Base-by-base conservation (phyloP, 345 rosid genomes). In the Pistacia vera region DNA sequence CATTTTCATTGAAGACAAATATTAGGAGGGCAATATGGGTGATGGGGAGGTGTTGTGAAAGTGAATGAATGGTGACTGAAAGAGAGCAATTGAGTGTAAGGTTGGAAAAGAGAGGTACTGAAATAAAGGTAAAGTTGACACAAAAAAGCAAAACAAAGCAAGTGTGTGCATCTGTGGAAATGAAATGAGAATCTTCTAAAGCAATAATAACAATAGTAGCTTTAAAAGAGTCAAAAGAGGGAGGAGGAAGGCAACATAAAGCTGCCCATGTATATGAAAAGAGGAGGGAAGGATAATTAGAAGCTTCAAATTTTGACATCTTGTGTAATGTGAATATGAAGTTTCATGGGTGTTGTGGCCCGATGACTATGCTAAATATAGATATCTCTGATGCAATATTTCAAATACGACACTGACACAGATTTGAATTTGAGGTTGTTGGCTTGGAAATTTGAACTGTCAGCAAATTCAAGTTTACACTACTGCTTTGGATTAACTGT, bases 111-210 rank as follows among this genome's bases (percentile, higher is more conserved):
- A 71, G 57, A 11, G 60, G 38, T 54, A 54, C 46, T 41, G 46
- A 54, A 13, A 54, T 62, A 63, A 62, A 63, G 59, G 25, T 28
- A 14, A 33, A 62, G 46, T 16, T 54, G 36, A 8, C 6, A 0
- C 38, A 68, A 8, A 69, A 13, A 57, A 7, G 41, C 57, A 65
- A 12, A 20, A 60, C 66, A 57, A 56, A 9, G 33, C 28, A 35
- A 13, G 57, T 14, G 18, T 54, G 57, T 54, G 57, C 6, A 18
- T 16, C 5, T 11, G 17, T 52, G 56, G 5, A 3, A 3, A 18
- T 13, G 57, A 54, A 18, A 54, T 11, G 75, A 65, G 79, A 83
- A 77, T 70, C 86, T 83, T 80, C 79, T 44, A 79, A 79, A 83
- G 81, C 41, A 22, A 36, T 48, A 36, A 17, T 25, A 12, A 61